phyloP scores from a whole-genome alignment of 2,329 filamentous ascomycete genomes.

The Nemania abortiva region DNA sequence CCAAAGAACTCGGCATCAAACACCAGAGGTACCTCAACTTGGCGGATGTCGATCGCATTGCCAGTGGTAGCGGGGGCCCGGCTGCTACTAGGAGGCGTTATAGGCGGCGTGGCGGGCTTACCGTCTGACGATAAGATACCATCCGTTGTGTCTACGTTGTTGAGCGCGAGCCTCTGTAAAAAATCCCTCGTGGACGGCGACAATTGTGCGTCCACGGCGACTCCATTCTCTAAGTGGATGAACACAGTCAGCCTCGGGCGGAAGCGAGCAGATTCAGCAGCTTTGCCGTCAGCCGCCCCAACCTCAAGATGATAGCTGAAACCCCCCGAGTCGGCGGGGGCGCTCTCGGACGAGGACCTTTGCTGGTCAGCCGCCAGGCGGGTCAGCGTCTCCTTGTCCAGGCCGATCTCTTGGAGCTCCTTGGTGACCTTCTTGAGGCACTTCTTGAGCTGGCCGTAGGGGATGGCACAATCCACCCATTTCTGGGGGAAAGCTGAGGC shows the following conservation, averaged over 20 bases:
- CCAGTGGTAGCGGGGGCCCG: background rate
- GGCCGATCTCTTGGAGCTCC: constrained; percentile 77
- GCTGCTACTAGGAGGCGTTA: background rate
- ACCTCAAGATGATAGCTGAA: constrained; percentile 66
- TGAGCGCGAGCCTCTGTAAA: constrained; percentile 69
- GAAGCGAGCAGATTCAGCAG: constrained; percentile 61
- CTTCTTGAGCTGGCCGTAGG: constrained; percentile 88
- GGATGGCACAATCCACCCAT: constrained; percentile 80
- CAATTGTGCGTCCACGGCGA: constrained; percentile 75
- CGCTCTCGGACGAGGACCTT: constrained; percentile 57
- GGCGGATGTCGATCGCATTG: constrained; percentile 45
- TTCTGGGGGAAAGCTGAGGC: constrained; percentile 75
- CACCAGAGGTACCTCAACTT: constrained; percentile 79
- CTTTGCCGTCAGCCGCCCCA: constrained; percentile 62
- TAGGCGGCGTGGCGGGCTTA: background rate
- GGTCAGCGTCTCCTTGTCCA: constrained; percentile 77
- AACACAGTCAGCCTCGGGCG: constrained; percentile 78
- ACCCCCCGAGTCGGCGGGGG: constrained; percentile 49
- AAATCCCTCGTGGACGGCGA: constrained; percentile 73
- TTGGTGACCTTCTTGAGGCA: constrained; percentile 83
- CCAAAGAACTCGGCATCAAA: constrained; percentile 86
- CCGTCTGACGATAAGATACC: background rate
- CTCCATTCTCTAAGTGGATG: constrained; percentile 74
- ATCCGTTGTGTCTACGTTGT: constrained; percentile 26
- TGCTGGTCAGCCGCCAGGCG: constrained; percentile 69